A percentile compares a stretch with the other conserved stretches of the same genome.
Conservation (phyloP, 345 rosid genomes). For the Stellera chamaejasme region DNA sequence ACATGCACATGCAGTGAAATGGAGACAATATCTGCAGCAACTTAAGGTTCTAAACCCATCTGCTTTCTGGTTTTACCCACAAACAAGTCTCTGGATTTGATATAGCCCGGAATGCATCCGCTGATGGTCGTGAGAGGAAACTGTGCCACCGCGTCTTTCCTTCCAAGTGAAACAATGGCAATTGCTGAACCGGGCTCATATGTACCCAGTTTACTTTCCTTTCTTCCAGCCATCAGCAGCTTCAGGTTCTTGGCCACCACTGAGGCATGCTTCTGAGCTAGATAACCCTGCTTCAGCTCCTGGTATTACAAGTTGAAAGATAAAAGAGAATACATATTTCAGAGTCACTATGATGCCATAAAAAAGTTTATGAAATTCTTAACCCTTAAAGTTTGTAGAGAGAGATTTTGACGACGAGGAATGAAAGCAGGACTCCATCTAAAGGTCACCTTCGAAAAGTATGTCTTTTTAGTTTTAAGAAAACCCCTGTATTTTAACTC, state of each 20-base stretch:
- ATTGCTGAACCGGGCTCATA: constrained; percentile 37
- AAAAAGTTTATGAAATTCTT: too few relatives aligned
- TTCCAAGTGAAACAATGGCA: constrained; percentile 67
- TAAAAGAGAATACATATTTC: not conserved
- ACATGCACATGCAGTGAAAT: constrained; percentile 4
- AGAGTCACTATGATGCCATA: not conserved
- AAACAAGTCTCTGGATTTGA: constrained; percentile 69
- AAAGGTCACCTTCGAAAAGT: too few relatives aligned
- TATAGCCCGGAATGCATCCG: constrained; percentile 67
- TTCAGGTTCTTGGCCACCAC: constrained; percentile 65
- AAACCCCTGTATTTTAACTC: too few relatives aligned
- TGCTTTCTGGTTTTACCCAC: constrained; percentile 67
- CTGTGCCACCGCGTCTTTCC: constrained; percentile 68
- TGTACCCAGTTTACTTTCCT: constrained; percentile 40
- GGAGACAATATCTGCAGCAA: constrained; percentile 3
- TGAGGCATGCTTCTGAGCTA: constrained; percentile 59
- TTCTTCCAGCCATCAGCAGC: constrained; percentile 42
- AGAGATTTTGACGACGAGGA: too few relatives aligned
- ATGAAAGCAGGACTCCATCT: too few relatives aligned
- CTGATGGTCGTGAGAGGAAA: constrained; percentile 51
- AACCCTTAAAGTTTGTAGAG: too few relatives aligned
- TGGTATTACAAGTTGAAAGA: constrained; percentile 13
- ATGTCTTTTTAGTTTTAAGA: too few relatives aligned
- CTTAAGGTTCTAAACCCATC: constrained; percentile 35
- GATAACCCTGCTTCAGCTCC: constrained; percentile 79